Percentiles rank a stretch among this genome's conserved stretches.
Conservation (phyloP, 305 asterid species). For the Nicotiana rustica region DNA sequence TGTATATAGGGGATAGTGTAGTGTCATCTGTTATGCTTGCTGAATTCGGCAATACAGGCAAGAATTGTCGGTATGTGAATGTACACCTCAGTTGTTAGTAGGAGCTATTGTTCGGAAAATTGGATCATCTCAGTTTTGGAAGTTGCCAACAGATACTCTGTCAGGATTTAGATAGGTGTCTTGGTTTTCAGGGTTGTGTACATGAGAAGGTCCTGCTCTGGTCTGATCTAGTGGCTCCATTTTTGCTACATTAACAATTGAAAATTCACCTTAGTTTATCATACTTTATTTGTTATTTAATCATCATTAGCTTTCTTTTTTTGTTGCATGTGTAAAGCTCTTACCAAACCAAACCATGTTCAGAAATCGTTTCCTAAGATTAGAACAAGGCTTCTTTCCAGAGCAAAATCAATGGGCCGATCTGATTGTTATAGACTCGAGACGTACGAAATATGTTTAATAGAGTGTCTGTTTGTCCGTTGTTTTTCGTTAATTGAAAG, state of each 20-base stretch:
- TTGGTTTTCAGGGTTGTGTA: neutral
- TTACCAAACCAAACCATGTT: too few relatives aligned
- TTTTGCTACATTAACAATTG: conserved; percentile 34
- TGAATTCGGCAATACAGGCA: neutral
- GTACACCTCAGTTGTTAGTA: neutral
- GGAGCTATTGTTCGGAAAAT: conserved; percentile 19
- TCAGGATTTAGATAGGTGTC: conserved; percentile 15
- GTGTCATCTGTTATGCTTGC: neutral
- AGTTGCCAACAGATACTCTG: neutral
- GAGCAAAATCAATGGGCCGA: too few relatives aligned
- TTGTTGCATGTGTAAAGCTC: neutral
- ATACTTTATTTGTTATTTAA: neutral
- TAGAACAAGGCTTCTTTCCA: too few relatives aligned
- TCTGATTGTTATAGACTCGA: too few relatives aligned
- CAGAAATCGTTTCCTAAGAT: too few relatives aligned
- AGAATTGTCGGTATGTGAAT: conserved; percentile 10
- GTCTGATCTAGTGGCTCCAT: conserved; percentile 28
- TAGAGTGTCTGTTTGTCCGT: too few relatives aligned
- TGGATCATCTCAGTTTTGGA: conserved; percentile 29
- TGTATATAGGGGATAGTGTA: conserved; percentile 31
- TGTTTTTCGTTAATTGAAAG: too few relatives aligned
- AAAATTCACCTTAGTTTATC: neutral
- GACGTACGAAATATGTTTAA: too few relatives aligned
- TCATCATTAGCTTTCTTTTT: neutral
- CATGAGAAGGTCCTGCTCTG: neutral